phyloP scores from a whole-genome alignment of 2,329 filamentous ascomycete genomes.

The Pyrenophora seminiperda region DNA sequence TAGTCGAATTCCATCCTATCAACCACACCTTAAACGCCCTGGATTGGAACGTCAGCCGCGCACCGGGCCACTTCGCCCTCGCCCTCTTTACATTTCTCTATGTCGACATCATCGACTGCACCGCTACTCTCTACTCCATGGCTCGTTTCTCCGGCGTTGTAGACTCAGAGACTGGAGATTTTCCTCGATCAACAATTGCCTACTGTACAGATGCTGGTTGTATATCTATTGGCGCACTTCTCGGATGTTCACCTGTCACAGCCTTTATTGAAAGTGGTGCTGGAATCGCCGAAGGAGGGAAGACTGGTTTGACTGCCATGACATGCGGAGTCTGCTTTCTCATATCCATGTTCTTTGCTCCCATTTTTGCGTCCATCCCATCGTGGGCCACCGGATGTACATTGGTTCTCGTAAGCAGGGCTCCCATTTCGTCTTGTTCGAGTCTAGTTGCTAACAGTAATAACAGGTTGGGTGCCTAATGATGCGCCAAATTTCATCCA shows the following conservation, averaged over 20 bases:
- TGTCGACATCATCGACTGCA: conserved; percentile 87
- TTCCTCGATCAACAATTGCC: conserved; percentile 81
- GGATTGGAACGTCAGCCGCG: conserved; percentile 70
- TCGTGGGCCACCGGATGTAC: conserved; percentile 88
- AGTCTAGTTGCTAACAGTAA: conserved; percentile 19
- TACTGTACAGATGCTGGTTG: conserved; percentile 83
- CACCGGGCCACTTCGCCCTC: conserved; percentile 76
- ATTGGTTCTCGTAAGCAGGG: conserved; percentile 69
- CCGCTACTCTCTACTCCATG: conserved; percentile 88
- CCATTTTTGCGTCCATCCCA: conserved; percentile 87
- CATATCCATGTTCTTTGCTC: conserved; percentile 85
- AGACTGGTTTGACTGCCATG: conserved; percentile 80
- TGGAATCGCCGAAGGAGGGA: conserved; percentile 84
- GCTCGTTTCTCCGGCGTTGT: conserved; percentile 81
- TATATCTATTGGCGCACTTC: conserved; percentile 78
- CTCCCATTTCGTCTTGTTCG: background rate
- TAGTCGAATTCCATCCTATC: conserved; percentile 81
- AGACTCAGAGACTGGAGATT: conserved; percentile 81
- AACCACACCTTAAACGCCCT: conserved; percentile 70
- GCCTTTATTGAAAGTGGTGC: conserved; percentile 87
- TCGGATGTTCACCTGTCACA: conserved; percentile 81
- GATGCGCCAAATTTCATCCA: conserved; percentile 71
- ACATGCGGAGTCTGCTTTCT: conserved; percentile 82
- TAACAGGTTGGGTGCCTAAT: conserved; percentile 71
- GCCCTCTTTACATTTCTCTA: conserved; percentile 90